phyloP scores from a whole-genome alignment of 2,329 filamentous ascomycete genomes.

The Microdochium nivale region DNA sequence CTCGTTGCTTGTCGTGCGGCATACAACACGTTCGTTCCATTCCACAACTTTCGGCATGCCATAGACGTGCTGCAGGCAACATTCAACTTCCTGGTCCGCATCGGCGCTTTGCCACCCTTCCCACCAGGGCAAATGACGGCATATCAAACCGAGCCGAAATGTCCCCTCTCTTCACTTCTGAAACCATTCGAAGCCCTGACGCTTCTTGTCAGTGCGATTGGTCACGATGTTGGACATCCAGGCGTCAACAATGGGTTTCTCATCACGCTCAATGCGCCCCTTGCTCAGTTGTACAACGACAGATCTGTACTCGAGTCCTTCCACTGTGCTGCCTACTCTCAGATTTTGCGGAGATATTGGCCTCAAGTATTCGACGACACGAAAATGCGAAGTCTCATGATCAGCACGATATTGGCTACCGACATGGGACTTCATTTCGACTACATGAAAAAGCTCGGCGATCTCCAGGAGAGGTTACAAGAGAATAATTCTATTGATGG shows the following conservation, averaged over 20 bases:
- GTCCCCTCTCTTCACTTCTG: constrained; percentile 66
- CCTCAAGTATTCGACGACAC: constrained; percentile 69
- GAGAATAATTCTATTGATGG: constrained; percentile 57
- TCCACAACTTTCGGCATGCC: constrained; percentile 97
- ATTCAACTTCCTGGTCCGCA: constrained; percentile 78
- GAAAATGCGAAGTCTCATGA: constrained; percentile 82
- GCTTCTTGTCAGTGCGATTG: constrained; percentile 89
- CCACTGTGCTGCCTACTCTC: constrained; percentile 93
- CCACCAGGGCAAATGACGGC: constrained; percentile 26
- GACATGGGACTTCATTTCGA: constrained; percentile 97
- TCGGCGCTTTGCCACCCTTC: constrained; percentile 68
- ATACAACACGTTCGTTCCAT: constrained; percentile 95
- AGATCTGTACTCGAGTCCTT: constrained; percentile 95
- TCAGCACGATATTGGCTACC: constrained; percentile 93
- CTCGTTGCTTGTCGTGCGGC: constrained; percentile 80
- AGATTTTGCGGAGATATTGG: constrained; percentile 91
- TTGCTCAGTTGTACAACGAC: constrained; percentile 95
- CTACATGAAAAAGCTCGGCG: constrained; percentile 85
- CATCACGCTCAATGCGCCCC: constrained; percentile 79
- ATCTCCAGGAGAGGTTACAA: constrained; percentile 69
- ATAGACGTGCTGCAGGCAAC: constrained; percentile 92
- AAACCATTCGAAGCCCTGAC: constrained; percentile 82
- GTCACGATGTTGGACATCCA: constrained; percentile 94
- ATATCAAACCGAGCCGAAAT: constrained; percentile 32
- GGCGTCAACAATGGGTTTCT: constrained; percentile 98